Conservation (phyloP, 1,139 yeast genomes). For the Hansenula lynferdii region DNA sequence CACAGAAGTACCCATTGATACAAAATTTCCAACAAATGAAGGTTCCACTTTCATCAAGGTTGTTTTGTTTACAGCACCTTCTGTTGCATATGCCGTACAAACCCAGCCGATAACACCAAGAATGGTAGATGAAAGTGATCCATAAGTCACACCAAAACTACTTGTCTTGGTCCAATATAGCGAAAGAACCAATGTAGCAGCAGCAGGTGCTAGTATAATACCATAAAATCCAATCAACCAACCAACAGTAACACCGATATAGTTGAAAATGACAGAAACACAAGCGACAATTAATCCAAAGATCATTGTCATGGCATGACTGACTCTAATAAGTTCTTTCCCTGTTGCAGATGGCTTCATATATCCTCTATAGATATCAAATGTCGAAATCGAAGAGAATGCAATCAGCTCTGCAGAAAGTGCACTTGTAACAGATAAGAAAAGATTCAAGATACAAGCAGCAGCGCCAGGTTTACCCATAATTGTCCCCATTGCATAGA, state of each 20-base stretch:
- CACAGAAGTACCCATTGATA: conserved; percentile 26
- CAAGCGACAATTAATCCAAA: conserved; percentile 30
- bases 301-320: conserved; percentile 26
- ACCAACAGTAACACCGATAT: conserved; percentile 28
- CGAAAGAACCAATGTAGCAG: conserved; percentile 29
- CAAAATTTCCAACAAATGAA: conserved; percentile 32
- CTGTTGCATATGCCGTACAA: conserved; percentile 33
- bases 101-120: conserved; percentile 46
- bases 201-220: conserved; percentile 33
- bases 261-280: conserved; percentile 31
- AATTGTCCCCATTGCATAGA: conserved; percentile 29
- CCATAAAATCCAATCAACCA: conserved; percentile 32
- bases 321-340: conserved; percentile 27
- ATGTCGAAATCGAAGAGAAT: conserved; percentile 33
- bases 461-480: conserved; percentile 34
- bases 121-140: conserved; percentile 43
- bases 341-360: conserved; percentile 34
- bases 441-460: conserved; percentile 32
- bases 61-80: conserved; percentile 24
- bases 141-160: conserved; percentile 33
- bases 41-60: conserved; percentile 29
- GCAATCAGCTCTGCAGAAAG: conserved; percentile 36
- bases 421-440: conserved; percentile 38
- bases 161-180: conserved; percentile 49
- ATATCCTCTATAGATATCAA: conserved; percentile 34